These are phyloP conservation scores for Taphrina pruni DNA, from an alignment of 1,139 yeast genomes.

Conservation along the genomic window DNA sequence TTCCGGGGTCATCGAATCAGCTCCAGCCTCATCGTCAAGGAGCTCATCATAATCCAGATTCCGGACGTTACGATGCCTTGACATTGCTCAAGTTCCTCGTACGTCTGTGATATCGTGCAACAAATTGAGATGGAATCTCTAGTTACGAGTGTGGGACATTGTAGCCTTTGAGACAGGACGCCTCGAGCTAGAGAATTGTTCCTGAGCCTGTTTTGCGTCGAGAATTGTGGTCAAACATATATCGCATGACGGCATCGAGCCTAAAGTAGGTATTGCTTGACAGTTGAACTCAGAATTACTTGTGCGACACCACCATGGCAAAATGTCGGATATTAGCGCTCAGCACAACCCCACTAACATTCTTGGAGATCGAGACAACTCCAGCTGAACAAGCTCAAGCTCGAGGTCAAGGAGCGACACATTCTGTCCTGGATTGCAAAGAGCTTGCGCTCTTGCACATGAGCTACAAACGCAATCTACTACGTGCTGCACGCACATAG, in stretches of 20 bases:
- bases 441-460: neutral
- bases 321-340: neutral
- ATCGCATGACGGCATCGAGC: slow-evolving; percentile 1
- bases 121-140: too few species aligned
- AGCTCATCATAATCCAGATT: slow-evolving; percentile 41
- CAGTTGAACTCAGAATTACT: neutral
- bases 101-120: too few species aligned
- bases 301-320: neutral
- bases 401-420: neutral
- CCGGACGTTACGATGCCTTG: slow-evolving; percentile 42
- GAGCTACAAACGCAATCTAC: too few species aligned
- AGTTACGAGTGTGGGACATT: too few species aligned
- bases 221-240: too few species aligned
- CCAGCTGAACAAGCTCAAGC: neutral
- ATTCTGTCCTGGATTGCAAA: neutral
- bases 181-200: too few species aligned
- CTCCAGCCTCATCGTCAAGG: slow-evolving; percentile 35
- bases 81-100: slow-evolving; percentile 17
- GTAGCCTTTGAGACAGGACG: too few species aligned
- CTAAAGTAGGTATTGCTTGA: neutral
- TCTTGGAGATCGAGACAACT: neutral
- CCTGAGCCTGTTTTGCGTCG: too few species aligned
- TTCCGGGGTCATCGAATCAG: slow-evolving; percentile 13
- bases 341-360: slow-evolving; percentile 1
- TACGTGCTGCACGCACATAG: too few species aligned